Evolutionary conservation across 805 yeast species (phyloP).

Genomic region (Saccharomycopsis fodiens): DNA sequence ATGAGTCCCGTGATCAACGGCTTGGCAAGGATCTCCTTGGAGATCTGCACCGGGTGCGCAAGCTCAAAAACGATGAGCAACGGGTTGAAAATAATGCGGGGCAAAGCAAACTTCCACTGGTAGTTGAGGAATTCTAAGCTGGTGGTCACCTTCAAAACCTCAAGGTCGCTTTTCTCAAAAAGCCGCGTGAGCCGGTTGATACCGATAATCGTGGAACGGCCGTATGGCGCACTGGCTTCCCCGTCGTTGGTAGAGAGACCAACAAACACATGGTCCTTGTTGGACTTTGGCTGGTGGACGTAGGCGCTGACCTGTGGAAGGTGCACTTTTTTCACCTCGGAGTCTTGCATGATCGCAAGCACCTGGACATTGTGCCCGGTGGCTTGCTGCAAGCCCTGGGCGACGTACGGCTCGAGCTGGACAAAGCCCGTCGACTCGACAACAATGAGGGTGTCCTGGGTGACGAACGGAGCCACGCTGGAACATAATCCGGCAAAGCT

Average conservation of each 20-base stretch:
- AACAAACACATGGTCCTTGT: constrained; percentile 32
- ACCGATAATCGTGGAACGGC: constrained; percentile 31
- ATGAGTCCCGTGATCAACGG: constrained; percentile 79
- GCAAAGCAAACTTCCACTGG: constrained; percentile 82
- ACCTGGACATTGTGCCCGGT: constrained; percentile 31
- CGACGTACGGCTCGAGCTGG: constrained; percentile 61
- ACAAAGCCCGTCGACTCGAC: constrained; percentile 68
- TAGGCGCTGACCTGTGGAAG: constrained; percentile 26
- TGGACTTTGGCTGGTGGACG: constrained; percentile 32
- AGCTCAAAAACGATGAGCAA: constrained; percentile 67
- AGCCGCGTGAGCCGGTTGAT: constrained; percentile 31
- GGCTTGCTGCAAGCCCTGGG: constrained; percentile 33
- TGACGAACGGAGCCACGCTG: constrained; percentile 31
- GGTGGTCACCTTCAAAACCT: constrained; percentile 40
- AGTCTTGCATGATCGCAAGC: constrained; percentile 55
- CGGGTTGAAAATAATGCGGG: constrained; percentile 72
- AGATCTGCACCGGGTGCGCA: constrained; percentile 50
- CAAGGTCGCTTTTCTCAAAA: constrained; percentile 33
- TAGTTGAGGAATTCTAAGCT: constrained; percentile 56
- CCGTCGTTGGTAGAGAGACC: constrained; percentile 34
- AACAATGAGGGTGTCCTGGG: constrained; percentile 43
- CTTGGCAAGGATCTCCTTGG: constrained; percentile 68
- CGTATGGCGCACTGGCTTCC: constrained; percentile 33
- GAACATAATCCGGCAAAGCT: constrained; percentile 39
- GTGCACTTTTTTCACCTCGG: constrained; percentile 40